Evolutionary conservation across 2,329 filamentous ascomycete species (phyloP).

Genomic region (Dactylonectria macrodidyma): DNA sequence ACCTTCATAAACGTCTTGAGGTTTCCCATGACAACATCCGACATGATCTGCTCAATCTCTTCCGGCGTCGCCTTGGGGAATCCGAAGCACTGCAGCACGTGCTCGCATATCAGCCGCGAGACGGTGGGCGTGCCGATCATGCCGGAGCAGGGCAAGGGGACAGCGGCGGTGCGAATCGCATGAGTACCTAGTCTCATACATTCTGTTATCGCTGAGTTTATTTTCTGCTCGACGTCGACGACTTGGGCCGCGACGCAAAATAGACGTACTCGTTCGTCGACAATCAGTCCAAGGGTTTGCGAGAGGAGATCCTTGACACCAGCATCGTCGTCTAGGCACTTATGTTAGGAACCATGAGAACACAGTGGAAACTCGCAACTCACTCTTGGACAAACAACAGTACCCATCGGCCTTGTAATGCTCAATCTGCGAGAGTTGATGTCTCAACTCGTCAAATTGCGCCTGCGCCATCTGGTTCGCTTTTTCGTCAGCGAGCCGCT

Average conservation of each 20-base stretch:
- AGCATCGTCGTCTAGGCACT: slow-evolving; percentile 34
- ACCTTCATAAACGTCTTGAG: slow-evolving; percentile 41
- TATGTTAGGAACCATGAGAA: neutral
- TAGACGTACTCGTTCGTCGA: slow-evolving; percentile 50
- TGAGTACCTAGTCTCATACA: slow-evolving; percentile 49
- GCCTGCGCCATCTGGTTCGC: slow-evolving; percentile 41
- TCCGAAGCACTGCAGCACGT: slow-evolving; percentile 47
- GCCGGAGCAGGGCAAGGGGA: slow-evolving; percentile 42
- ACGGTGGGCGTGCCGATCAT: slow-evolving; percentile 46
- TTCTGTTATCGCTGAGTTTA: slow-evolving; percentile 50
- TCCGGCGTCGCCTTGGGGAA: slow-evolving; percentile 43
- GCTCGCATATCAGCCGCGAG: slow-evolving; percentile 48
- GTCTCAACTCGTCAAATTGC: slow-evolving; percentile 43
- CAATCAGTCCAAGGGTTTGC: slow-evolving; percentile 46
- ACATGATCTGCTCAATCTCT: slow-evolving; percentile 44
- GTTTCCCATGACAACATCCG: slow-evolving; percentile 43
- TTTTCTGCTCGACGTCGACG: slow-evolving; percentile 50
- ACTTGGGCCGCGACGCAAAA: slow-evolving; percentile 49
- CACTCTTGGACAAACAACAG: slow-evolving; percentile 46
- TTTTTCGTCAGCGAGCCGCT: slow-evolving; percentile 38
- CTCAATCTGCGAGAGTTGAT: slow-evolving; percentile 43
- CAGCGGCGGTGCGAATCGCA: slow-evolving; percentile 46
- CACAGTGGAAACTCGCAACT: fast-evolving
- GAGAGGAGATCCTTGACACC: slow-evolving; percentile 45
- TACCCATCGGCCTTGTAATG: slow-evolving; percentile 47